phyloP scores from a whole-genome alignment of 805 yeast genomes.

The Jamesozyma piceae region DNA sequence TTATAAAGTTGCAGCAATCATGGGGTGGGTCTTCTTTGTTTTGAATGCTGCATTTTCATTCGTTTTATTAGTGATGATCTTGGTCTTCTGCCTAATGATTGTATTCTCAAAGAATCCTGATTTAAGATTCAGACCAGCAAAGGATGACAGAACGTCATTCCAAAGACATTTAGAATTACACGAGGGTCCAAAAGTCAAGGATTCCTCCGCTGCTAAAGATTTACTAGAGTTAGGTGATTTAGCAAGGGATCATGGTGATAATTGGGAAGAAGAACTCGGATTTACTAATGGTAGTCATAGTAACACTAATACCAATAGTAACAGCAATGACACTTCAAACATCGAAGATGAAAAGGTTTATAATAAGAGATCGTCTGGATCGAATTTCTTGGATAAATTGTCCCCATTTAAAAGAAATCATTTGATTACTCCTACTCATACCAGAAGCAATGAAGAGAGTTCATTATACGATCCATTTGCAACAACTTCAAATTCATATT shows the following conservation, averaged over 20 bases:
- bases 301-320: not conserved
- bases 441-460: not conserved
- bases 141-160: conserved; percentile 88
- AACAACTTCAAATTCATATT: not conserved
- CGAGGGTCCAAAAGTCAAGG: conserved; percentile 6
- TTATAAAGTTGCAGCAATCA: conserved; percentile 65
- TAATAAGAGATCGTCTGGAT: not conserved
- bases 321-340: not conserved
- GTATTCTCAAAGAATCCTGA: conserved; percentile 78
- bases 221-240: conserved; percentile 67
- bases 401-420: not conserved
- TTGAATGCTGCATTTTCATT: conserved; percentile 83
- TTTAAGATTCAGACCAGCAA: conserved; percentile 78
- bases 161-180: conserved; percentile 35
- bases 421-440: not conserved
- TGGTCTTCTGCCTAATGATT: conserved; percentile 55
- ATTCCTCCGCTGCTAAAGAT: conserved; percentile 34
- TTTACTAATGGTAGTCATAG: not conserved
- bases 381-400: not conserved
- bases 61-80: conserved; percentile 58
- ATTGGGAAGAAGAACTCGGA: conserved; percentile 44
- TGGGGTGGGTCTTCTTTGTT: conserved; percentile 88
- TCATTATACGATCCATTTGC: not conserved
- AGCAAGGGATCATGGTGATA: conserved; percentile 69
- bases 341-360: not conserved